Percentiles rank a stretch among this genome's conserved stretches.
phyloP scores from a whole-genome alignment of 352 stramenopile genomes.

The Porosira glacialis region DNA sequence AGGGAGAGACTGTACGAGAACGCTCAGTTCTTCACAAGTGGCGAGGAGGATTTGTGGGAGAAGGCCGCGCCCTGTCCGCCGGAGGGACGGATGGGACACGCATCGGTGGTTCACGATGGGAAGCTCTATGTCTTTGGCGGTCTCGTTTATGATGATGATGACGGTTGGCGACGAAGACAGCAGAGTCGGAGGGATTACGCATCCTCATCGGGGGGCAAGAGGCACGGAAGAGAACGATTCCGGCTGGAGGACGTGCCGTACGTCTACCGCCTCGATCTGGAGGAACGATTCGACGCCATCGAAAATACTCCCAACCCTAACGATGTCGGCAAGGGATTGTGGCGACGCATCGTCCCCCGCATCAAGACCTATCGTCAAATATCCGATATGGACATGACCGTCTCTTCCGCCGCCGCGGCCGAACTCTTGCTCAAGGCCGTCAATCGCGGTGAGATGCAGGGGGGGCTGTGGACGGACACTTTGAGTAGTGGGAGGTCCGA shows the following conservation, averaged over 20 bases:
- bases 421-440: slow-evolving; percentile 37
- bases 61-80: slow-evolving; percentile 30
- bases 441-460: slow-evolving; percentile 55
- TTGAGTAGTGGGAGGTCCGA: not conserved
- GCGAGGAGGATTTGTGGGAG: slow-evolving; percentile 22
- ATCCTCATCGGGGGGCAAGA: slow-evolving; percentile 6
- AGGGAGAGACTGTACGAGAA: slow-evolving; percentile 32
- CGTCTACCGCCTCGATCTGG: slow-evolving; percentile 49
- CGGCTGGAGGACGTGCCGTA: slow-evolving; percentile 50
- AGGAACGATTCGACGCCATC: slow-evolving; percentile 36
- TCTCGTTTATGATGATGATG: slow-evolving; percentile 50
- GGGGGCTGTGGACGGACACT: slow-evolving; percentile 54
- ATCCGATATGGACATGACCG: no score
- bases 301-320: no score
- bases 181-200: no score
- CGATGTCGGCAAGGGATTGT: no score
- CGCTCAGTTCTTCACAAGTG: slow-evolving; percentile 18
- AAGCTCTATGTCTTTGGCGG: slow-evolving; percentile 60
- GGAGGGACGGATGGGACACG: slow-evolving; percentile 46
- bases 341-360: no score
- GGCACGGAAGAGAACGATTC: slow-evolving; percentile 35
- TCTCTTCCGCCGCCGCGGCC: slow-evolving; percentile 21
- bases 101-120: slow-evolving; percentile 38
- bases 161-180: no score
- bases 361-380: no score